These are phyloP conservation scores for Fusarium cyanostomum DNA, from an alignment of 2,329 filamentous ascomycete species.

Conservation along the genomic window DNA sequence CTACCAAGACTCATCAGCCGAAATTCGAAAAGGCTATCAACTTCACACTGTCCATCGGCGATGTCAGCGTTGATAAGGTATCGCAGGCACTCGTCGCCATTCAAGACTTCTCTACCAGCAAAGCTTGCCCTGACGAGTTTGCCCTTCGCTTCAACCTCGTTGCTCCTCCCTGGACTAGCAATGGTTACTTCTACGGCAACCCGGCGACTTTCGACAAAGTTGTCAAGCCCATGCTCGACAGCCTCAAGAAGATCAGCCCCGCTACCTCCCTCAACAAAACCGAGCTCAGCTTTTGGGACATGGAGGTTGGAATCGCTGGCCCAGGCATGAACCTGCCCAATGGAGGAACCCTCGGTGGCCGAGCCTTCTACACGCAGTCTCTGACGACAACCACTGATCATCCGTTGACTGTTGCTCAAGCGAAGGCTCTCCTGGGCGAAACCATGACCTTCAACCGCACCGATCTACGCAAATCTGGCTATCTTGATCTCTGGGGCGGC, in stretches of 20 bases:
- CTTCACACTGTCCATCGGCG: conserved; percentile 35
- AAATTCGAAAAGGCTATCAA: conserved; percentile 33
- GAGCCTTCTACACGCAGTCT: conserved; percentile 37
- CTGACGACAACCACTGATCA: conserved; percentile 36
- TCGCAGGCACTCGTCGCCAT: conserved; percentile 37
- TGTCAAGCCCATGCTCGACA: conserved; percentile 22
- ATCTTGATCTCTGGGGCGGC: conserved; percentile 42
- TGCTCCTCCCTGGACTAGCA: conserved; percentile 22
- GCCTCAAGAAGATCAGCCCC: conserved; percentile 23
- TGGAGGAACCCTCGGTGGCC: conserved; percentile 34
- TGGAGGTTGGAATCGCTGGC: conserved; percentile 32
- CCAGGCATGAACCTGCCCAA: conserved; percentile 34
- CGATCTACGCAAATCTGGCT: conserved; percentile 34
- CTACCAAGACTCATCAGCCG: conserved; percentile 38
- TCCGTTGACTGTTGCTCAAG: conserved; percentile 36
- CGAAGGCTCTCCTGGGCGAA: conserved; percentile 25
- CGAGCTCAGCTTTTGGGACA: conserved; percentile 37
- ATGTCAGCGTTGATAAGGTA: conserved; percentile 13
- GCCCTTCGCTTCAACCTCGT: conserved; percentile 37
- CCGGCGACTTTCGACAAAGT: conserved; percentile 30
- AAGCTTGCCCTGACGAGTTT: conserved; percentile 31
- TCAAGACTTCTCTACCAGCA: conserved; percentile 31
- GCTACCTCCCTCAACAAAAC: conserved; percentile 22
- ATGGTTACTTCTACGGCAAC: conserved; percentile 42
- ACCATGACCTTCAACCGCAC: conserved; percentile 38